Evolutionary conservation across 768 basidiomycete genomes (phyloP).

Genomic region (Wakefieldia striispora): DNA sequence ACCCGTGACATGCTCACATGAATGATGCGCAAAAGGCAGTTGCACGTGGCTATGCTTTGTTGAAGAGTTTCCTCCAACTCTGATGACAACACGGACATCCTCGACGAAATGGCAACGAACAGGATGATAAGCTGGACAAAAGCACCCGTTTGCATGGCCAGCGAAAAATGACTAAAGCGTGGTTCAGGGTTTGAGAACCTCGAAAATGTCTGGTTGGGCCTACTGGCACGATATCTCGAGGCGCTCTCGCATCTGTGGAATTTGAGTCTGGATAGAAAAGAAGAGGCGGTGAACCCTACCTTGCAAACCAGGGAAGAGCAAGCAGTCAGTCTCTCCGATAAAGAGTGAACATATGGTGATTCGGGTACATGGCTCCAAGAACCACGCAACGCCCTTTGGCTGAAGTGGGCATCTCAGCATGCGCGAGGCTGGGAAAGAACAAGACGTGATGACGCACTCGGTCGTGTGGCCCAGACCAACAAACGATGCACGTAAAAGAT

Average conservation of each 20-base stretch:
- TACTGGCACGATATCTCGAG: constrained; percentile 56
- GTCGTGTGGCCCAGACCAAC: constrained; percentile 25
- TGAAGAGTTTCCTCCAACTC: constrained; percentile 44
- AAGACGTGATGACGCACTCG: constrained; percentile 17
- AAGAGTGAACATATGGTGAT: constrained; percentile 29
- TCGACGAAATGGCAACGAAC: constrained; percentile 59
- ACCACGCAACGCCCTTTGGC: constrained; percentile 52
- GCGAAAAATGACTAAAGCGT: constrained; percentile 50
- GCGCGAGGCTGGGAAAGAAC: background rate
- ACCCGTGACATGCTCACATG: constrained; percentile 28
- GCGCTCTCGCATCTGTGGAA: constrained; percentile 43
- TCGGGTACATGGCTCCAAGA: constrained; percentile 66
- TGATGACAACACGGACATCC: constrained; percentile 45
- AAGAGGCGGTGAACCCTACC: constrained; percentile 31
- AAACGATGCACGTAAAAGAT: constrained; percentile 28
- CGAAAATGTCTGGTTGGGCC: constrained; percentile 12
- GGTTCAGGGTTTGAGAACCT: background rate
- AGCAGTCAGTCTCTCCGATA: constrained; percentile 36
- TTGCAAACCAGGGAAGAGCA: constrained; percentile 44
- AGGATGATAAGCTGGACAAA: constrained; percentile 69
- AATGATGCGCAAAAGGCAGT: constrained; percentile 28
- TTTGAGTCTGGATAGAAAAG: background rate
- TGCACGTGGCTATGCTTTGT: constrained; percentile 25
- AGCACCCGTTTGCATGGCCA: constrained; percentile 68
- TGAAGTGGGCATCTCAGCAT: constrained; percentile 22